Evolutionary conservation across 345 rosid species (phyloP), one percentile per base, ranked within the genome.

Genomic region (Eucalyptus lansdowneana): DNA sequence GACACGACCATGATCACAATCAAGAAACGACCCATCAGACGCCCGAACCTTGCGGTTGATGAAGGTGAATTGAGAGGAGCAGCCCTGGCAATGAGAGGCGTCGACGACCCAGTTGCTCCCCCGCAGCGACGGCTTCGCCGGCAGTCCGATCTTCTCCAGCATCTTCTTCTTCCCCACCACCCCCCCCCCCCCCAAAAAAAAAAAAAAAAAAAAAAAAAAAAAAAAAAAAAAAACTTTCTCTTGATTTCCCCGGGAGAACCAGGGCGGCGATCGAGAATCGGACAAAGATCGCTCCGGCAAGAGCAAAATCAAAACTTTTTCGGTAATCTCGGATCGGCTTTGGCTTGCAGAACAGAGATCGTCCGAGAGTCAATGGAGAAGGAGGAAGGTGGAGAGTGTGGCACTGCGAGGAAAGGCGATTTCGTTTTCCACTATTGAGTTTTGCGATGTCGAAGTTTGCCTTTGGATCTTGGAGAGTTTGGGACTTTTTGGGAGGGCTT

Each of bases 61-160:
- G 95, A 98, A 96, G 92, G 96, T 95, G 91, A 98, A 98, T 88
- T 92, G 99, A 86, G 97, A 96, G 87, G 98, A 92, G 91, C 99
- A 98, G 87, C 99, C 99, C 92, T 97, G 99, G 92, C 99, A 98
- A 90, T 98, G 97, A 47, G 99, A 90, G 67, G 97, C 96, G 86
- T 97, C 99, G 4, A 93, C 95, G 34, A 95, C 99, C 99, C 99
- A 97, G 90, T 47, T 92, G 69, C 50, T 96, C 89, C 99, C 99
- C 85, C 99, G 93, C 62, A 91, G 76, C 45, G 99, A 96, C 22
- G 99, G 99, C 92, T 94, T 98, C 90, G 96, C 92, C 37, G 99
- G 99, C 90, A 97, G 93, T 37, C 99, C 96, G 90, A 96, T 96
- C 95, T 97, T 98, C 95, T 97, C 98, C 95, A 98, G 91, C 99